phyloP scores from a whole-genome alignment of 2,329 filamentous ascomycete genomes.

The Fusarium abutilonis region DNA sequence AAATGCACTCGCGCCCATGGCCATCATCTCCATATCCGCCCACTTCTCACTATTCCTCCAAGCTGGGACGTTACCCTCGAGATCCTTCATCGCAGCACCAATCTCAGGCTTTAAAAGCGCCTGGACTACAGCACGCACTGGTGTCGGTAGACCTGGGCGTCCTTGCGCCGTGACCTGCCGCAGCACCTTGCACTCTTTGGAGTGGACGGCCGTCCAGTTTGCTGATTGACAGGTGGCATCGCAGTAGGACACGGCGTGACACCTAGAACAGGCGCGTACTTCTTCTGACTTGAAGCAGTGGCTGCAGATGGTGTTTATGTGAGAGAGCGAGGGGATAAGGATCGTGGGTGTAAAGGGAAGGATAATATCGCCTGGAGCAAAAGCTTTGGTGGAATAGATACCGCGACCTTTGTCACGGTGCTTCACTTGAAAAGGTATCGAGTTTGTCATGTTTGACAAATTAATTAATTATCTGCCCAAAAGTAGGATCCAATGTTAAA shows the following conservation, averaged over 20 bases:
- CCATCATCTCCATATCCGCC: constrained; percentile 61
- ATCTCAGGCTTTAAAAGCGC: constrained; percentile 55
- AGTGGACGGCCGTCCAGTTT: constrained; percentile 64
- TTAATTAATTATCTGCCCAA: too few relatives aligned
- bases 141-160: constrained; percentile 58
- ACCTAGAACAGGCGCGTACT: constrained; percentile 60
- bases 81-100: constrained; percentile 48
- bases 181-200: constrained; percentile 63
- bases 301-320: constrained; percentile 58
- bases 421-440: constrained; percentile 42
- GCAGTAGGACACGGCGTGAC: constrained; percentile 66
- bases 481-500: too few relatives aligned
- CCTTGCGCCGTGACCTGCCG: constrained; percentile 44
- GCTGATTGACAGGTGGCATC: constrained; percentile 61
- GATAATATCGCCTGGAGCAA: constrained; percentile 58
- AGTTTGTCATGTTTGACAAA: constrained; percentile 22
- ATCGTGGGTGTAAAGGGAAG: constrained; percentile 57
- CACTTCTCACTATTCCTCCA: constrained; percentile 54
- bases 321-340: constrained; percentile 58
- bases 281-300: constrained; percentile 56
- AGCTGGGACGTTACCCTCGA: constrained; percentile 59
- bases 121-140: constrained; percentile 64
- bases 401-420: constrained; percentile 56
- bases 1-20: constrained; percentile 55
- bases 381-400: constrained; percentile 55